Base-by-base conservation (phyloP, 2,329 filamentous ascomycete genomes). In the Xylariales sp. region DNA sequence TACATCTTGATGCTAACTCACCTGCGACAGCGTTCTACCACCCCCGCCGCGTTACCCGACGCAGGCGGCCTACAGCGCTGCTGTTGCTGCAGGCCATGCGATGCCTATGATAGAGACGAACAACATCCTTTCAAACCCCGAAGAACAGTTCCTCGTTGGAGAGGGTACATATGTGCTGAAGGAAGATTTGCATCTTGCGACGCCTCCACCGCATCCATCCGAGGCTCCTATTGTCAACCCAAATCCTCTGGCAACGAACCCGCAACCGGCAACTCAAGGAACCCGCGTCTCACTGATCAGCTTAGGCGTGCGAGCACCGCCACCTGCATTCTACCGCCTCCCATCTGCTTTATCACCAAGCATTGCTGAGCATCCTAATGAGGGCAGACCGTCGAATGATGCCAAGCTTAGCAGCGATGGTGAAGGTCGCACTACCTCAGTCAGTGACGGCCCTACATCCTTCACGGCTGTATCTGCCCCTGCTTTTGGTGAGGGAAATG, bases 121-220 rank as follows among this genome's bases (percentile, higher is more conserved):
- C 64, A 98, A 97, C 59, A 84, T 81, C 27, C 69, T 98, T 44
- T 80, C 78, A 40, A 85, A 86, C 53, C 91, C 86, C 17, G 90
- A 95, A 52, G 88, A 88, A 63, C 87, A 94, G 59, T 83, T 98
- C 50, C 81, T 95, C 29, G 89, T 91, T 33, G 93, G 91, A 61
- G 93, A 98, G 80, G 93, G 89, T 87, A 53, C 87, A 44, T 98
- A 98, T 56, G 75, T 86, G 16, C 77, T 97, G 29, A 85, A 89
- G 60, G 91, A 98, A 64, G 88, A 95, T 59, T 70, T 98, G 19
- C 85, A 89, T 50, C 82, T 98, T 40, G 91, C 93, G 30, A 96
- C 90, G 23, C 93, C 93, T 40, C 91, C 91, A 46, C 90, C 90
- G 12, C 93, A 98, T 64, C 93, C 93, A 16, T 95, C 90, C 44